Evolutionary conservation across 768 basidiomycete genomes (phyloP).

Genomic region (Boletus subparvulus): DNA sequence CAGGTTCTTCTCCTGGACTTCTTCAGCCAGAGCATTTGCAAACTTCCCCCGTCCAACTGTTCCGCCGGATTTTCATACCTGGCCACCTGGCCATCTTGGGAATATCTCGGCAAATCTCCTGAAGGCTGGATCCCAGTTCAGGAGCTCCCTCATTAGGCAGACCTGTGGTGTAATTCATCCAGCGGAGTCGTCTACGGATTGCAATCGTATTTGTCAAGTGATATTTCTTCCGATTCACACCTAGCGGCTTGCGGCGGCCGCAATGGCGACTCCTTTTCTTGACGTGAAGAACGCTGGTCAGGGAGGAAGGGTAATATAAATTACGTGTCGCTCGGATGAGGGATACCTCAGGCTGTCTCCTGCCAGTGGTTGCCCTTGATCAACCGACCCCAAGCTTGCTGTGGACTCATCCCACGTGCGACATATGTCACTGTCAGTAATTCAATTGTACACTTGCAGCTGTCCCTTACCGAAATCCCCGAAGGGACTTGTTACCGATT

Average conservation of each 20-base stretch:
- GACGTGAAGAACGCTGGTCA: background rate
- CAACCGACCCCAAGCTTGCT: background rate
- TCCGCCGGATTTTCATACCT: slow-evolving; percentile 27
- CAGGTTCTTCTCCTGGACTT: background rate
- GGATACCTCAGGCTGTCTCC: no score
- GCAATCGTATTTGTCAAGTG: background rate
- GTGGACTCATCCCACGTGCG: background rate
- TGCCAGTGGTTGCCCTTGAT: background rate
- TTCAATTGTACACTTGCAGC: background rate
- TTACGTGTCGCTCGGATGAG: background rate
- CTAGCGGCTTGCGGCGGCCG: slow-evolving; percentile 8
- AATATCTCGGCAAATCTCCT: slow-evolving; percentile 26
- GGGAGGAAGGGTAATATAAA: background rate
- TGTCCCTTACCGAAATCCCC: slow-evolving; percentile 6
- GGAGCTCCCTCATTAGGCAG: background rate
- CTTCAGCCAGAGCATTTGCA: slow-evolving; percentile 2
- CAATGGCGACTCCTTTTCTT: slow-evolving; percentile 13
- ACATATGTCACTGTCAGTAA: background rate
- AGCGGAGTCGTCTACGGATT: background rate
- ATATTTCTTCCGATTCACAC: slow-evolving; percentile 19
- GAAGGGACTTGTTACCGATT: background rate
- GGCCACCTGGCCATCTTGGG: slow-evolving; percentile 18
- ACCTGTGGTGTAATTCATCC: background rate
- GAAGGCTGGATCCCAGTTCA: background rate
- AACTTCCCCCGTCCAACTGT: slow-evolving; percentile 5